A percentile compares a stretch with the other conserved stretches of the same genome.
Evolutionary conservation across 495 filamentous ascomycete species (phyloP).

Genomic region (Talaromyces proteolyticus): DNA sequence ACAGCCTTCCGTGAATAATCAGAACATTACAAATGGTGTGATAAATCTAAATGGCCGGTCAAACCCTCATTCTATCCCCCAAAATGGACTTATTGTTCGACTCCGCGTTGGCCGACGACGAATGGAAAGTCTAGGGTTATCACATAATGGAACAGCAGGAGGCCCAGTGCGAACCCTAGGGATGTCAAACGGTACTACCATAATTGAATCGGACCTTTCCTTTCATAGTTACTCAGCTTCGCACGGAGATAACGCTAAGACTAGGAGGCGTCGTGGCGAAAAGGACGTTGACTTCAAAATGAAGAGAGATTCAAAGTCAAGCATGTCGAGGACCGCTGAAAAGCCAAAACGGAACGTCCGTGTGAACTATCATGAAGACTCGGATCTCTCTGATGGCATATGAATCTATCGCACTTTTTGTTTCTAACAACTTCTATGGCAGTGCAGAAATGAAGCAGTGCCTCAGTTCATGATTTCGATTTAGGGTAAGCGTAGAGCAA

Average conservation of each 20-base stretch:
- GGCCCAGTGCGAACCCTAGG: neutral
- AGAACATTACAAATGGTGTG: too few species aligned
- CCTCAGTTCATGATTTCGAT: too few species aligned
- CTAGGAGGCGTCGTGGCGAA: slow-evolving; percentile 3
- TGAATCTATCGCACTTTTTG: too few species aligned
- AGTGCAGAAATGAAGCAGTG: too few species aligned
- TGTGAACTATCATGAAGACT: slow-evolving; percentile 2
- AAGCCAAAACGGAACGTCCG: neutral
- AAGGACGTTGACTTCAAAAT: slow-evolving; percentile 2
- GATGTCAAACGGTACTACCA: neutral
- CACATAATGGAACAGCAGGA: neutral
- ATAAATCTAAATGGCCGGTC: too few species aligned
- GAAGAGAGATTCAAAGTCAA: too few species aligned
- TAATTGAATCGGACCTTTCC: slow-evolving; percentile 1
- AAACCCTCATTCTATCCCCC: neutral
- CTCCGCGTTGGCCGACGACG: neutral
- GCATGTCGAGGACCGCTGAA: too few species aligned
- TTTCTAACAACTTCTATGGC: too few species aligned
- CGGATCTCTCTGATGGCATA: neutral
- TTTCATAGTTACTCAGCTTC: neutral
- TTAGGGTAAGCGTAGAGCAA: too few species aligned
- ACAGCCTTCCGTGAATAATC: too few species aligned
- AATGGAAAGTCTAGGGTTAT: neutral
- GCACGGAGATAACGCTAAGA: neutral
- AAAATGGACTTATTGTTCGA: neutral